Base-by-base conservation (phyloP, 2,329 filamentous ascomycete genomes). In the Fusarium mundagurra region DNA sequence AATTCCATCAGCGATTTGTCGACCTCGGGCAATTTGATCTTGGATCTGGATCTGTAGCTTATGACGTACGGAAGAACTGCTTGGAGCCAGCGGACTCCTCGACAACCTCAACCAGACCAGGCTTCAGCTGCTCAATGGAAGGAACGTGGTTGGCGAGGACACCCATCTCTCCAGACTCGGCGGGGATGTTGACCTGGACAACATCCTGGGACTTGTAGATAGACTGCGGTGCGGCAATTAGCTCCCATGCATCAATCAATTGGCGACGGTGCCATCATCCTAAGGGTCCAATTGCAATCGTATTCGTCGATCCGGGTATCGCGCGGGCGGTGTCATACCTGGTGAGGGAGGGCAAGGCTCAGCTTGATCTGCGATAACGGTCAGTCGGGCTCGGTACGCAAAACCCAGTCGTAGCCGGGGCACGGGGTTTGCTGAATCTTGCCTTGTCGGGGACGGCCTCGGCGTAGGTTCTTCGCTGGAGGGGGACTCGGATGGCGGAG, bases 111-210 rank as follows among this genome's bases (percentile, higher is more conserved):
- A 99, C 90, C 79, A 98, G 87, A 82, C 96, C 96, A 72, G 96
- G 95, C 91, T 97, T 98, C 86, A 99, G 90, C 90, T 99, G 96
- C 90, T 99, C 96, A 83, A 99, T 98, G 73, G 95, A 95, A 76
- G 96, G 95, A 81, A 99, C 96, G 91, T 99, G 96, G 90, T 96
- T 97, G 84, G 96, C 96, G 83, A 99, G 93, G 81, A 99, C 93
- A 93, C 96, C 96, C 96, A 99, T 99, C 81, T 98, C 96, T 84
- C 96, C 96, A 74, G 95, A 97, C 86, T 98, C 96, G 82, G 96
- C 96, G 84, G 96, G 93, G 82, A 99, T 92, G 91, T 99, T 99
- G 89, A 99, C 96, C 89, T 99, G 96, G 82, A 98, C 92, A 83
- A 92, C 89, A 82, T 90, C 89, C 81, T 91, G 87, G 79, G 87